Evolutionary conservation across 495 filamentous ascomycete species (phyloP).

Genomic region (Neurospora sp.): DNA sequence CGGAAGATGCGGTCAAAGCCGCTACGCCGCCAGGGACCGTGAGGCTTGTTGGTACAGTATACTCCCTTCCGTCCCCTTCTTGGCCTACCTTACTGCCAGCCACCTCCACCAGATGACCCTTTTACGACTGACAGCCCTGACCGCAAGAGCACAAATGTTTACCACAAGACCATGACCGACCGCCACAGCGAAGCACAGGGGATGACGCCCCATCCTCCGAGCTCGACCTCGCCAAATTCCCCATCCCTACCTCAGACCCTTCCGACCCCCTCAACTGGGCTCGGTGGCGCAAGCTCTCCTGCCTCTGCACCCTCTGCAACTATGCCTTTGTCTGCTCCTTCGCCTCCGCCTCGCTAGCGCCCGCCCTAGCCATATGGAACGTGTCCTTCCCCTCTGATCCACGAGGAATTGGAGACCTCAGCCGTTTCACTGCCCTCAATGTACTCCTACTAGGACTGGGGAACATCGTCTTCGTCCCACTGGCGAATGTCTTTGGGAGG

Average conservation of each 20-base stretch:
- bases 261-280: slow-evolving; percentile 26
- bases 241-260: slow-evolving; percentile 16
- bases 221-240: slow-evolving; percentile 8
- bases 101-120: too few species aligned
- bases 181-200: background rate
- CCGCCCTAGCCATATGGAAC: slow-evolving; percentile 21
- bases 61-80: too few species aligned
- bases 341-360: slow-evolving; percentile 14
- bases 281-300: slow-evolving; percentile 16
- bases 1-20: slow-evolving; percentile 13
- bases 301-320: slow-evolving; percentile 11
- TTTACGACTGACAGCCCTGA: background rate
- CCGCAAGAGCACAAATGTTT: slow-evolving; percentile 6
- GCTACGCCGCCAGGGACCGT: slow-evolving; percentile 24
- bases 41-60: slow-evolving; percentile 14
- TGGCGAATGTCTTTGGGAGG: slow-evolving; percentile 48
- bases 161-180: background rate
- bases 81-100: too few species aligned
- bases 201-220: background rate
- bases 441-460: slow-evolving; percentile 17
- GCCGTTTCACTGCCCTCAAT: slow-evolving; percentile 19
- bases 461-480: slow-evolving; percentile 41
- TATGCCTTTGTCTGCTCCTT: slow-evolving; percentile 24
- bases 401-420: slow-evolving; percentile 10
- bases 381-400: slow-evolving; percentile 10